A percentile compares a stretch with the other conserved stretches of the same genome.
phyloP scores from a whole-genome alignment of 768 basidiomycete species.

The Pleurotus ostreatus region DNA sequence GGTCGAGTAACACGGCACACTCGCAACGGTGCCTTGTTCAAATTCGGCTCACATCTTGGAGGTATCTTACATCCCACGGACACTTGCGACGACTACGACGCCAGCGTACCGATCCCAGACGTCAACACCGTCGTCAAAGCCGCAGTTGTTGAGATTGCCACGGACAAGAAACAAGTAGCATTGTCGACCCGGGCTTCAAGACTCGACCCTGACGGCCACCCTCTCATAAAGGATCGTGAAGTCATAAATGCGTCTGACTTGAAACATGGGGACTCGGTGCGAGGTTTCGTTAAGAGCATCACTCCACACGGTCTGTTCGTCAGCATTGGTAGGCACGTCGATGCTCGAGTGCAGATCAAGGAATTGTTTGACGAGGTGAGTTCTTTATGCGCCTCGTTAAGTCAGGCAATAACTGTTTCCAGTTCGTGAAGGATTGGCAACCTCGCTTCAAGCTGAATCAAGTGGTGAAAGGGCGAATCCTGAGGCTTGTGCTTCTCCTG shows the following conservation, averaged over 20 bases:
- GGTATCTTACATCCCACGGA: conserved; percentile 85
- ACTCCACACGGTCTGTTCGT: conserved; percentile 89
- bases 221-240: conserved; percentile 62
- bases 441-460: conserved; percentile 73
- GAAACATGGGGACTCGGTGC: conserved; percentile 67
- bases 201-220: conserved; percentile 46
- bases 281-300: conserved; percentile 89
- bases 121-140: conserved; percentile 69
- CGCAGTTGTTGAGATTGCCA: conserved; percentile 66
- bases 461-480: conserved; percentile 81
- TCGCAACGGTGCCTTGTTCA: conserved; percentile 71
- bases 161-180: conserved; percentile 60
- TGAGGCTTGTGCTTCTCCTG: conserved; percentile 46
- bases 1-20: conserved; percentile 78
- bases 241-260: conserved; percentile 58
- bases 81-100: conserved; percentile 72
- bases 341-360: conserved; percentile 89
- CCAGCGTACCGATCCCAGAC: conserved; percentile 50
- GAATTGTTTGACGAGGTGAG: conserved; percentile 85
- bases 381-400: conserved; percentile 17
- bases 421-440: conserved; percentile 98
- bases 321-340: conserved; percentile 74
- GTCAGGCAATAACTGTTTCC: conserved; percentile 4
- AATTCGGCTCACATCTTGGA: conserved; percentile 64
- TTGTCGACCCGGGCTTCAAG: conserved; percentile 80